These are phyloP conservation scores for Fagus crenata DNA, from an alignment of 306 rosid genomes.

Conservation along the genomic window DNA sequence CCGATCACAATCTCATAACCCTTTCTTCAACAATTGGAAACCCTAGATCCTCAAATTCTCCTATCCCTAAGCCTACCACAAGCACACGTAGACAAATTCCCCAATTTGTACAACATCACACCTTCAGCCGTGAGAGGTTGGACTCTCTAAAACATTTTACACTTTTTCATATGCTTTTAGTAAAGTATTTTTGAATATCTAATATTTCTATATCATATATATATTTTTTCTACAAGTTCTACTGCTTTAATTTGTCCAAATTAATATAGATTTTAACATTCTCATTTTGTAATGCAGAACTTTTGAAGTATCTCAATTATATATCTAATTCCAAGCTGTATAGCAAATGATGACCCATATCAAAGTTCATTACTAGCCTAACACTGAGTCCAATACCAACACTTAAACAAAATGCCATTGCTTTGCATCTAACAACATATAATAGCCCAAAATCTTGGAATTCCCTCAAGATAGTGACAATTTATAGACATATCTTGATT, in stretches of 20 bases:
- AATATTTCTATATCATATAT: neutral
- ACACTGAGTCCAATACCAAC: neutral
- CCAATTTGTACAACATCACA: no score
- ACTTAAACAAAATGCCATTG: no score
- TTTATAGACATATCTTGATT: neutral
- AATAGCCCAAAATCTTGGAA: neutral
- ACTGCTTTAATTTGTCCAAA: neutral
- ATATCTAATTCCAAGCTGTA: neutral
- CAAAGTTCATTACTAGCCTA: neutral
- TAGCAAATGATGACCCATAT: neutral
- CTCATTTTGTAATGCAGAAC: neutral
- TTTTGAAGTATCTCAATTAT: neutral
- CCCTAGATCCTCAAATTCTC: no score
- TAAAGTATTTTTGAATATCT: neutral
- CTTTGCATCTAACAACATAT: no score
- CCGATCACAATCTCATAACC: no score
- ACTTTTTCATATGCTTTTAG: no score
- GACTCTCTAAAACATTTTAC: no score
- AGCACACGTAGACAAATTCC: no score
- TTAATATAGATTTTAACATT: neutral
- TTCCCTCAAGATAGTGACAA: neutral
- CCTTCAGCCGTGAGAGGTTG: no score
- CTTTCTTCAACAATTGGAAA: no score
- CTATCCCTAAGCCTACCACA: no score
- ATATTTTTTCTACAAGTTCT: neutral